These are phyloP conservation scores for Zygoascus bituminiphila DNA, from an alignment of 805 yeast species.

Conservation along the genomic window DNA sequence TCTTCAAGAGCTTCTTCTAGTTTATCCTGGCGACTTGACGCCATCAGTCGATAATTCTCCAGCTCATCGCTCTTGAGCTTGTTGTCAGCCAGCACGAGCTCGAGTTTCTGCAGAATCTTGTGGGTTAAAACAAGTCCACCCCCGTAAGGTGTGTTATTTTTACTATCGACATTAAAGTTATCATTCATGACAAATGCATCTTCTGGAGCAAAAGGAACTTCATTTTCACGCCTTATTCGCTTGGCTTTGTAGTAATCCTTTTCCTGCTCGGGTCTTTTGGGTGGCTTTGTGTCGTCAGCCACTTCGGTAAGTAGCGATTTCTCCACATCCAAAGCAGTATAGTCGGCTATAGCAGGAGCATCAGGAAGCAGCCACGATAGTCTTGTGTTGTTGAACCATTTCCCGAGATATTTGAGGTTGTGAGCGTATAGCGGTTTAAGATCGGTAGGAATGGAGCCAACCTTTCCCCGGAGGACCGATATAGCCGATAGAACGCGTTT, in stretches of 20 bases:
- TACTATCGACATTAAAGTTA: constrained; percentile 1
- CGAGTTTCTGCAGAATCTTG: constrained; percentile 49
- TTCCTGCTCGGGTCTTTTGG: not conserved
- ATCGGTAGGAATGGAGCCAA: constrained; percentile 76
- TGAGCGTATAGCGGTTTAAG: constrained; percentile 65
- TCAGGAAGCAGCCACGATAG: constrained; percentile 75
- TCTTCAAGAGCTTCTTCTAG: constrained; percentile 37
- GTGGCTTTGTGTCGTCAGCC: constrained; percentile 9
- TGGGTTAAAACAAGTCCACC: constrained; percentile 44
- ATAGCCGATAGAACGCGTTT: constrained; percentile 71
- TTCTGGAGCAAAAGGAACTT: constrained; percentile 7
- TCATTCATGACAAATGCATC: constrained; percentile 4
- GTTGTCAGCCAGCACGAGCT: constrained; percentile 38
- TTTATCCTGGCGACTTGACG: constrained; percentile 36
- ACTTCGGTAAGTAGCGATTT: constrained; percentile 35
- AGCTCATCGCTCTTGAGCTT: constrained; percentile 40
- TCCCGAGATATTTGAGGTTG: constrained; percentile 50
- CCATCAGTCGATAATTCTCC: constrained; percentile 36
- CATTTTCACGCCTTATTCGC: constrained; percentile 15
- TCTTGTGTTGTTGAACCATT: constrained; percentile 47
- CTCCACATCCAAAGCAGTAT: constrained; percentile 69
- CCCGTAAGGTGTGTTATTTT: not conserved
- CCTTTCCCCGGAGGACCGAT: constrained; percentile 72
- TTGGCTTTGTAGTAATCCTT: constrained; percentile 17
- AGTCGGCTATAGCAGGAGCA: constrained; percentile 52